Evolutionary conservation across 495 filamentous ascomycete genomes (phyloP).

Genomic region (Xanthoparmelia taractica): DNA sequence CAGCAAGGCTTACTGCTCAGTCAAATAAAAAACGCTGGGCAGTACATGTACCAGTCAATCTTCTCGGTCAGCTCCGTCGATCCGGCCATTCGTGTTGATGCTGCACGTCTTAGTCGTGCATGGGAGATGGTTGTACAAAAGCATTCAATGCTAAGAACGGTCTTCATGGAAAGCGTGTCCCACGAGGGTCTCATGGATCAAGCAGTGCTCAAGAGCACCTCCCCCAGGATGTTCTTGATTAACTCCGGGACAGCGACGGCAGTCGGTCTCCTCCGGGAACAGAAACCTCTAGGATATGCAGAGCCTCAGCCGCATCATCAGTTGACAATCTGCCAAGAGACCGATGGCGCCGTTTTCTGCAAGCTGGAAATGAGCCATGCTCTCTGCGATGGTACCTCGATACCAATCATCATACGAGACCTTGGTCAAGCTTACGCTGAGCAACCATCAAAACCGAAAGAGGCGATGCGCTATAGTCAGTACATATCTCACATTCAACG

Average conservation of each 20-base stretch:
- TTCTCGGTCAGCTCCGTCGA: slow-evolving; percentile 17
- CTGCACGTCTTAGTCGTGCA: slow-evolving; percentile 27
- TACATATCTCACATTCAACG: slow-evolving; percentile 16
- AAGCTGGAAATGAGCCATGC: slow-evolving; percentile 43
- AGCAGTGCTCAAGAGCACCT: slow-evolving; percentile 34
- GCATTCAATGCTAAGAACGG: slow-evolving; percentile 41
- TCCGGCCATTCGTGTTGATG: neutral
- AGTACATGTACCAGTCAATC: slow-evolving; percentile 28
- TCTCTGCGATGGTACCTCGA: slow-evolving; percentile 32
- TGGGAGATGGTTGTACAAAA: slow-evolving; percentile 43
- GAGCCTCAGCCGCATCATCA: slow-evolving; percentile 33
- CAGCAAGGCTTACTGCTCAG: slow-evolving; percentile 43
- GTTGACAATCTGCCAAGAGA: slow-evolving; percentile 30
- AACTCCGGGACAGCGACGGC: slow-evolving; percentile 14
- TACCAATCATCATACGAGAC: slow-evolving; percentile 28
- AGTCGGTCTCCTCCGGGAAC: slow-evolving; percentile 10
- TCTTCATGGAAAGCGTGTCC: slow-evolving; percentile 38
- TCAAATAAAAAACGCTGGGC: slow-evolving; percentile 32
- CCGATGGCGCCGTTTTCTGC: slow-evolving; percentile 25
- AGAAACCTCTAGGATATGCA: slow-evolving; percentile 16
- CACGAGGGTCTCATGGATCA: slow-evolving; percentile 35
- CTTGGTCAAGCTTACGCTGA: slow-evolving; percentile 21
- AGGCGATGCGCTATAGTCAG: slow-evolving; percentile 12
- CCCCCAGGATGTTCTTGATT: slow-evolving; percentile 12
- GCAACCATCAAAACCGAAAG: neutral